These are phyloP conservation scores for Linnemannia zychae DNA, from an alignment of 192 early-diverging fungal genomes.

Conservation along the genomic window DNA sequence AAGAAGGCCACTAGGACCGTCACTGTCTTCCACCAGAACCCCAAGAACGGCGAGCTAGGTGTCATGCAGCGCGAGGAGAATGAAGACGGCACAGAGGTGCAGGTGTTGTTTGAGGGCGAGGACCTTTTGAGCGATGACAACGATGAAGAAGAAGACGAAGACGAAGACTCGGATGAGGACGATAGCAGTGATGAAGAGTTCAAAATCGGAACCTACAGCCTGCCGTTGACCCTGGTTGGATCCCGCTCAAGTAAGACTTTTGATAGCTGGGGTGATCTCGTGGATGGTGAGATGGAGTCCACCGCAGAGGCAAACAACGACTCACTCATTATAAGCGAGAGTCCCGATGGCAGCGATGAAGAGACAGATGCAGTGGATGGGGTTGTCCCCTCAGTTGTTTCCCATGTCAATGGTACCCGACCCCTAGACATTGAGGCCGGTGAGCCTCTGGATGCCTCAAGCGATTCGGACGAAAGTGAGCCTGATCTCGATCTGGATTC, in stretches of 20 bases:
- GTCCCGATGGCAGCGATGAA: slow-evolving; percentile 1
- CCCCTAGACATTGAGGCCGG: slow-evolving; percentile 48
- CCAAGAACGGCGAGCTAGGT: slow-evolving; percentile 24
- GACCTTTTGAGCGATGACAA: slow-evolving; percentile 14
- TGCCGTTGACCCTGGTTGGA: background rate
- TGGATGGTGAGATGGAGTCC: slow-evolving; percentile 20
- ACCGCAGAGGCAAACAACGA: slow-evolving; percentile 1
- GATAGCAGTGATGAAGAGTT: slow-evolving; percentile 4
- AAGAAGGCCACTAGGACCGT: slow-evolving; percentile 21
- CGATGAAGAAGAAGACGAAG: slow-evolving; percentile 11
- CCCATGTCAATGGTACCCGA: slow-evolving; percentile 19
- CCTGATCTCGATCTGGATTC: slow-evolving; percentile 8
- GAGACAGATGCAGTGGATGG: slow-evolving; percentile 16
- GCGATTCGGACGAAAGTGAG: background rate
- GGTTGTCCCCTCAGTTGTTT: slow-evolving; percentile 25
- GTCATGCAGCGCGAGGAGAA: slow-evolving; percentile 23
- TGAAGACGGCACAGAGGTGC: slow-evolving; percentile 12
- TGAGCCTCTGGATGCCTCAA: slow-evolving; percentile 9
- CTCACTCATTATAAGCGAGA: background rate
- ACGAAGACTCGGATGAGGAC: slow-evolving; percentile 16
- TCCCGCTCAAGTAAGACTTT: slow-evolving; percentile 12
- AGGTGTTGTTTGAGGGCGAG: slow-evolving; percentile 16
- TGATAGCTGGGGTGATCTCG: slow-evolving; percentile 8
- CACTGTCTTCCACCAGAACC: slow-evolving; percentile 43
- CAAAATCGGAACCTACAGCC: slow-evolving; percentile 5